Evolutionary conservation across 2,329 filamentous ascomycete genomes (phyloP).

Genomic region (Alternaria ethzedia): DNA sequence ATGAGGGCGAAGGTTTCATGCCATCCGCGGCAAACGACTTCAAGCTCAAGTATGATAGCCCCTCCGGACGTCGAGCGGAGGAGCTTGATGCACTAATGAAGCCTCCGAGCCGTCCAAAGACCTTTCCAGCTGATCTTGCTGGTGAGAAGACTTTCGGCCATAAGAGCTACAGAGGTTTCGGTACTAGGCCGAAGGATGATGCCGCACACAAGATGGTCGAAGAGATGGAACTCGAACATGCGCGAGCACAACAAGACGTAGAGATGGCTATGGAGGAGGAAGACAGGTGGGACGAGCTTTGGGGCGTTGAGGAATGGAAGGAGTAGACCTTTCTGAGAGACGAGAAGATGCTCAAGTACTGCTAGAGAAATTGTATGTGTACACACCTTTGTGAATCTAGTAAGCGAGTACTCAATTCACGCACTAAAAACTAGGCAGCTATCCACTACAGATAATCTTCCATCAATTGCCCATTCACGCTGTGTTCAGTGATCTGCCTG

Average conservation of each 20-base stretch:
- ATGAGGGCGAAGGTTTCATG: not conserved
- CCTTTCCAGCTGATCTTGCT: not conserved
- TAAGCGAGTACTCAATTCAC: not conserved
- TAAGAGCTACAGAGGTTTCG: not conserved
- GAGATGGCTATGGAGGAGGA: not conserved
- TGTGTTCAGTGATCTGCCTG: not conserved
- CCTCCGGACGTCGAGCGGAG: not conserved
- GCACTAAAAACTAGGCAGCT: no score
- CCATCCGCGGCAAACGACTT: slow-evolving; percentile 4
- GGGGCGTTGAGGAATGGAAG: not conserved
- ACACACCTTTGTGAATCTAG: not conserved
- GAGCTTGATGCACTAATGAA: slow-evolving; percentile 3
- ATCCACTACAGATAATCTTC: not conserved
- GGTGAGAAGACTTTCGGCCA: not conserved
- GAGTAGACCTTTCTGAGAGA: not conserved
- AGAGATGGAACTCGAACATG: not conserved
- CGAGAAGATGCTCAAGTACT: not conserved
- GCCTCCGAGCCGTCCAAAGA: not conserved
- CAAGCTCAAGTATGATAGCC: slow-evolving; percentile 5
- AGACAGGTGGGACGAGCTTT: not conserved
- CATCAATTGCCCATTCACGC: no score
- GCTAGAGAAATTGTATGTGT: not conserved
- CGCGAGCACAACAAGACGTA: not conserved
- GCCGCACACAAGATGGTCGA: not conserved
- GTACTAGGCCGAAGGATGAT: not conserved